Evolutionary conservation across 2,329 filamentous ascomycete genomes (phyloP), one percentile per base, ranked within the genome.

Genomic region (Beauveria varroae): DNA sequence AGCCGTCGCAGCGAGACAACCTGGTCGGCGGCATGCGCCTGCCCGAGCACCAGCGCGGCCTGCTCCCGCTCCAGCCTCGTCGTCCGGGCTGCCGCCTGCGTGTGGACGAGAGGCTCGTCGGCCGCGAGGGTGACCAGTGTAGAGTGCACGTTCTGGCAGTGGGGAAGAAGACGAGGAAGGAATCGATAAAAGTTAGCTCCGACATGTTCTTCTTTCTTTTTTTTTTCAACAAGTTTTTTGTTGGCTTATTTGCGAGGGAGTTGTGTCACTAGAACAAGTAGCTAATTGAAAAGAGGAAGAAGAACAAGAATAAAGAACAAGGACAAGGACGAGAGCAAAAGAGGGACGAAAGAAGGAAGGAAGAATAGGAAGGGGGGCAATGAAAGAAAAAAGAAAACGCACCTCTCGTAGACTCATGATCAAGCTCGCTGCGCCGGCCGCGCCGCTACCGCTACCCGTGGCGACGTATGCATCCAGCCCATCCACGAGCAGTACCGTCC

Each of bases 21-120:
- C 64, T 83, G 78, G n/a, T 83, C 76, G 9, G 92, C 90, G 67
- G 85, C 81, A 71, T 97, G 91, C n/a, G 88, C 89, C 64, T 88
- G 75, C 6, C 83, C 83, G 41, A 92, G 78, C 22, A 89, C 75
- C 63, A 96, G 83, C n/a, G 86, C 81, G 1, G 89, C 84, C 67
- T 91, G 86, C 63, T 87, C 82, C 53, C 79, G 82, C 71, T 95
- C 90, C 47, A 96, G 73, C 2, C 82, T 81, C 12, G 89, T 90
- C 20, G 55, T 50, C 10, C 24, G 52, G 20, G 76, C 71, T 65
- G 83, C 83, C 26, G 75, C 71, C 34, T 82, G 81, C 57, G 93
- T 75, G 10, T 37, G 34, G 16, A 37, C 5, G 34, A 96, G 80
- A 1, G 93, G 86, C 1, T 83, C 78, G 70, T 95, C 91, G 26